Evolutionary conservation across 192 early-diverging fungal genomes (phyloP).

Genomic region (Coemansia sp.): DNA sequence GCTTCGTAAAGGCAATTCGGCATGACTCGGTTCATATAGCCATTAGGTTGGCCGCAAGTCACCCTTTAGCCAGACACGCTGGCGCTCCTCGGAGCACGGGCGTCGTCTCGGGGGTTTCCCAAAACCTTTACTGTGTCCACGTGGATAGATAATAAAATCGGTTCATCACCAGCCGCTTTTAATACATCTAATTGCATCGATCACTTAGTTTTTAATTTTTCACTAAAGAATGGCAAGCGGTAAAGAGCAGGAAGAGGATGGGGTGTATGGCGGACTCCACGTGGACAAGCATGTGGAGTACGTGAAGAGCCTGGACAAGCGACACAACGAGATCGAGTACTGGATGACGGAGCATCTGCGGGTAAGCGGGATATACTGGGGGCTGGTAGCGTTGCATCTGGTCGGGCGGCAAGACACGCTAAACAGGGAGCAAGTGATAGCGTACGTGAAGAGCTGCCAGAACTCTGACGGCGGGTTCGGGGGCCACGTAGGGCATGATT

Average conservation of each 20-base stretch:
- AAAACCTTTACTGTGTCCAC: no score
- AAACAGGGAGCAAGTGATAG: conserved; percentile 68
- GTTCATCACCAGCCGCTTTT: no score
- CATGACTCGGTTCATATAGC: no score
- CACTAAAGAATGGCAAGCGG: no score
- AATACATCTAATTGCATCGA: no score
- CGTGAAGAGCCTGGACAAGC: conserved; percentile 73
- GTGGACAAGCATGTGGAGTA: conserved; percentile 70
- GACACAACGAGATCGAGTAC: conserved; percentile 86
- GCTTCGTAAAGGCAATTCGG: no score
- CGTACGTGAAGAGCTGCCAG: conserved; percentile 79
- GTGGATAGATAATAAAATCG: no score
- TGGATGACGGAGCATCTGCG: conserved; percentile 91
- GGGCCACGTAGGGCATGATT: conserved; percentile 80
- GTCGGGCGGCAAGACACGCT: conserved; percentile 66
- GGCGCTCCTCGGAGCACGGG: no score
- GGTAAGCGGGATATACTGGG: conserved; percentile 94
- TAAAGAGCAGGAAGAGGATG: conserved; percentile 2
- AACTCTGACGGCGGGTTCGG: conserved; percentile 85
- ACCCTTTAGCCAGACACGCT: no score
- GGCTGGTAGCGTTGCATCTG: conserved; percentile 76
- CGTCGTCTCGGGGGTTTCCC: no score
- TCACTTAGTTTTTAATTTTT: no score
- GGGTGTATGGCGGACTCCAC: conserved; percentile 31
- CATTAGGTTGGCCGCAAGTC: no score